A percentile compares a stretch with the other conserved stretches of the same genome.
Conservation (phyloP, 73 alveolate genomes). For the Blepharisma stoltei region DNA sequence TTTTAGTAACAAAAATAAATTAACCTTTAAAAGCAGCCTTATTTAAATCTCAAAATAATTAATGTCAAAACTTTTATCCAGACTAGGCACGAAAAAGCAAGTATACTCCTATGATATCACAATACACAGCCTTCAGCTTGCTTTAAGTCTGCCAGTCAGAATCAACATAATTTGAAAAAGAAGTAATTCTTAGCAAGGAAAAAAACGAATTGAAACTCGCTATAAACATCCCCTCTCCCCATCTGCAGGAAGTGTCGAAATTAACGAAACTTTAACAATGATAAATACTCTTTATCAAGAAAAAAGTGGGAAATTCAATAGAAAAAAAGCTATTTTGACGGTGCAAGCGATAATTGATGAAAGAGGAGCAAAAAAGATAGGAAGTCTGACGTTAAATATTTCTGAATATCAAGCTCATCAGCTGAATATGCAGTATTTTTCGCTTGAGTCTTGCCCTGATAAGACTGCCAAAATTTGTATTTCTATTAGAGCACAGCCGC, state of each 20-base stretch:
- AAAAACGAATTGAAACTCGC: constrained; percentile 13
- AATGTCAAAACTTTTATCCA: neutral
- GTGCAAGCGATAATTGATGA: constrained; percentile 15
- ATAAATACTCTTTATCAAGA: constrained; percentile 18
- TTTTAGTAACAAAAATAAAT: too few relatives aligned
- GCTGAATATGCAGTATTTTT: neutral
- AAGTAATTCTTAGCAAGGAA: constrained; percentile 11
- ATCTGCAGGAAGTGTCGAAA: neutral
- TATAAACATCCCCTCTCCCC: constrained; percentile 17
- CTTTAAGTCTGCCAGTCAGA: constrained; percentile 1
- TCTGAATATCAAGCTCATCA: neutral
- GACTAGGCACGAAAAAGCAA: constrained; percentile 9
- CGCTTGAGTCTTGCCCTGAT: constrained; percentile 13
- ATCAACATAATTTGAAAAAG: constrained; percentile 14
- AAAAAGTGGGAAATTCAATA: constrained; percentile 17
- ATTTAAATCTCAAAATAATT: neutral
- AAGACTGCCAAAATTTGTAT: neutral
- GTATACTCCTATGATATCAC: neutral
- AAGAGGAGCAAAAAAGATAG: constrained; percentile 14
- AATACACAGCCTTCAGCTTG: neutral
- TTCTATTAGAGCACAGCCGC: constrained; percentile 19
- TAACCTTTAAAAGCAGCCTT: too few relatives aligned
- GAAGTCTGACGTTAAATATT: neutral
- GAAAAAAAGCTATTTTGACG: constrained; percentile 15
- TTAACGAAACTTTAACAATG: constrained; percentile 21